Evolutionary conservation across 75 land plant genomes (phyloP).

Genomic region (Pinus tabuliformis): DNA sequence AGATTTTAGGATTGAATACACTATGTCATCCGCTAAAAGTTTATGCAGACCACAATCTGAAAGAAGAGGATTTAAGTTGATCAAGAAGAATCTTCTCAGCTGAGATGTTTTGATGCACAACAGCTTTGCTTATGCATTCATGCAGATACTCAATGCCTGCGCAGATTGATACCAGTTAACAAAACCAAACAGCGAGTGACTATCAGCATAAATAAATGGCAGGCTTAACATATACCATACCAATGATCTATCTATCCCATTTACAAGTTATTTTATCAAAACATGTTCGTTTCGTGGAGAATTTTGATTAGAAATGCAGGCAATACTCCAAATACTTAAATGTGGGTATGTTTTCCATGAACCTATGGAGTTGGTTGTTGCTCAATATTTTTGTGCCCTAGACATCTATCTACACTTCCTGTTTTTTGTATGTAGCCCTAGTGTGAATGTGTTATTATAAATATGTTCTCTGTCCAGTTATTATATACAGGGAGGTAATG

Average conservation of each 20-base stretch:
- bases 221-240: neutral
- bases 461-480: too few relatives aligned
- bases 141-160: slow-evolving; percentile 85
- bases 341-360: neutral
- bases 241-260: neutral
- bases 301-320: neutral
- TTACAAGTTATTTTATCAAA: neutral
- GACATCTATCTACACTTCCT: too few relatives aligned
- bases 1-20: slow-evolving; percentile 70
- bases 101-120: slow-evolving; percentile 82
- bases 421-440: too few relatives aligned
- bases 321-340: neutral
- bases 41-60: slow-evolving; percentile 71
- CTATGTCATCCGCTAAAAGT: slow-evolving; percentile 77
- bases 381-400: too few relatives aligned
- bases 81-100: slow-evolving; percentile 82
- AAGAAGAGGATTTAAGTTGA: slow-evolving; percentile 50
- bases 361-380: too few relatives aligned
- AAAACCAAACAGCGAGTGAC: neutral
- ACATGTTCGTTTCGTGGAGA: neutral
- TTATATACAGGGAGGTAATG: too few relatives aligned
- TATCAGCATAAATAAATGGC: neutral
- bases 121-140: slow-evolving; percentile 25
- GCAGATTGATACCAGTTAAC: neutral
- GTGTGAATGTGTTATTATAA: too few relatives aligned